Conservation (phyloP, 176 grass and related monocot species). For the Avena atlantica region DNA sequence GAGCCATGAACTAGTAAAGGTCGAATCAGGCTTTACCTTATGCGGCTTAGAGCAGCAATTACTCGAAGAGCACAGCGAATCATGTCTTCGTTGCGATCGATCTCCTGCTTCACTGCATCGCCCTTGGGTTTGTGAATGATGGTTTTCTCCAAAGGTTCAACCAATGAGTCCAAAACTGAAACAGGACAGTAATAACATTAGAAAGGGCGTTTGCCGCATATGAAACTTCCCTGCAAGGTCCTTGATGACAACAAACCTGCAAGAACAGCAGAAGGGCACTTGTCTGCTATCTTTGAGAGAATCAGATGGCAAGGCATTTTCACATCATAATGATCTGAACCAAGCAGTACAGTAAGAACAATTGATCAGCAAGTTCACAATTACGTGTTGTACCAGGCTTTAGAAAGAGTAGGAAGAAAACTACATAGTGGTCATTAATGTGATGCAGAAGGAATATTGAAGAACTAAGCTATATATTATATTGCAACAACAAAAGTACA, state of each 20-base stretch:
- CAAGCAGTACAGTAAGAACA: neutral
- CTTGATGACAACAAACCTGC: constrained; percentile 59
- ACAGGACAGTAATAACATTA: constrained; percentile 1
- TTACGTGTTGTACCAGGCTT: neutral
- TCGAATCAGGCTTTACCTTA: constrained; percentile 57
- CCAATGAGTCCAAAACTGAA: constrained; percentile 87
- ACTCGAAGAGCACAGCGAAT: constrained; percentile 91
- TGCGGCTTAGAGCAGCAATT: constrained; percentile 77
- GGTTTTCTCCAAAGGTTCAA: constrained; percentile 90
- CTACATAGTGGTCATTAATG: no score
- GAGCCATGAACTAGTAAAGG: neutral
- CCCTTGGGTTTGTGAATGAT: constrained; percentile 87
- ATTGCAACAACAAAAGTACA: no score
- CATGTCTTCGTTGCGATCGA: constrained; percentile 96
- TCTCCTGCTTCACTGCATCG: constrained; percentile 94
- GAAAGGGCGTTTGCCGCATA: neutral
- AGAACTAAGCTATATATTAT: no score
- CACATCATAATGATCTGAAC: constrained; percentile 97
- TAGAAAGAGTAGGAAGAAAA: neutral
- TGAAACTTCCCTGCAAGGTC: neutral
- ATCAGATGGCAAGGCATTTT: constrained; percentile 98
- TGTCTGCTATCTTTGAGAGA: constrained; percentile 96
- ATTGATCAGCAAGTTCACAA: neutral
- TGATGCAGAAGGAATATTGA: no score
- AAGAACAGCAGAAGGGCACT: constrained; percentile 92